Evolutionary conservation across 495 filamentous ascomycete species (phyloP).

Genomic region (Ramalina peruviana): DNA sequence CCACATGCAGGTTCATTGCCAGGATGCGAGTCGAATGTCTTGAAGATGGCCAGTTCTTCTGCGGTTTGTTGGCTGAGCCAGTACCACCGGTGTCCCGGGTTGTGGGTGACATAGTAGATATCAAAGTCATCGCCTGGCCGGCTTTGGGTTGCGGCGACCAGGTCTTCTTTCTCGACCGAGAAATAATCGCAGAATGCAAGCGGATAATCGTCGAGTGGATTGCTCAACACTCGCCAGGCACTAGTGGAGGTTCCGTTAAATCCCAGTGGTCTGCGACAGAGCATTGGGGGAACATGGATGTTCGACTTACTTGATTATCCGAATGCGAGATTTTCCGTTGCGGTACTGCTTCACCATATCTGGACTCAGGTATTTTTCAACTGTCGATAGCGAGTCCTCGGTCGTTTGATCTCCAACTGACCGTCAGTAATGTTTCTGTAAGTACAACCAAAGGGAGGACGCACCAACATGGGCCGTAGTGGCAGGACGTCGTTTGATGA

Average conservation of each 20-base stretch:
- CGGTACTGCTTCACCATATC: not conserved
- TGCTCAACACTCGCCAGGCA: conserved; percentile 15
- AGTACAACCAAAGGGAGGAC: no score
- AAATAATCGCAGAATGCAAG: conserved; percentile 20
- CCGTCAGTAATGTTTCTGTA: not conserved
- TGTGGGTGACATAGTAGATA: not conserved
- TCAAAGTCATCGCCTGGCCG: not conserved
- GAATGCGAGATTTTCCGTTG: not conserved
- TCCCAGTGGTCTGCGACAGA: not conserved
- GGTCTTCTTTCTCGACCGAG: conserved; percentile 12
- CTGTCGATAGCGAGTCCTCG: no score
- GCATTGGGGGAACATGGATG: not conserved
- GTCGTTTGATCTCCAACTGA: not conserved
- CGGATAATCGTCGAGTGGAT: conserved; percentile 17
- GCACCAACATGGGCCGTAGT: no score
- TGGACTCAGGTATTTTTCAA: not conserved
- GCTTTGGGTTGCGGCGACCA: not conserved
- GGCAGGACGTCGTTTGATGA: no score
- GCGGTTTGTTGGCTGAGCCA: conserved; percentile 17
- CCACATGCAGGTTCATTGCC: no score
- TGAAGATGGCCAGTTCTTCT: conserved; percentile 21
- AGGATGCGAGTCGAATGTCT: conserved; percentile 15
- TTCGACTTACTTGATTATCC: not conserved
- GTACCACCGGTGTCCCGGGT: conserved; percentile 18
- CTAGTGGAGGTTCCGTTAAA: conserved; percentile 1